These are phyloP conservation scores for Crithidia expoeki DNA, from an alignment of 208 protist genomes.

Conservation along the genomic window DNA sequence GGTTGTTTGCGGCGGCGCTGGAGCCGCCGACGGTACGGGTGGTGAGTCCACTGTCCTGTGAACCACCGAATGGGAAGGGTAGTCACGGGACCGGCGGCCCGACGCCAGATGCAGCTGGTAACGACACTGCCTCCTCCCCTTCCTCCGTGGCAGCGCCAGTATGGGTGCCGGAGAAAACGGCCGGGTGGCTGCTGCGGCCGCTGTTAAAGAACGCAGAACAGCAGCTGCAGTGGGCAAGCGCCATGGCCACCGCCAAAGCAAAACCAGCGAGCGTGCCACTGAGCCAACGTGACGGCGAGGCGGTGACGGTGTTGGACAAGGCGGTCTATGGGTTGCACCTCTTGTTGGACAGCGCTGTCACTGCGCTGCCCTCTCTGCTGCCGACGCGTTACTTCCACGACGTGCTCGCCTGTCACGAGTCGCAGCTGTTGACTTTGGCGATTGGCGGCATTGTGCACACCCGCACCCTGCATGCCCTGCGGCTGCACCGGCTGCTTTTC, in stretches of 20 bases:
- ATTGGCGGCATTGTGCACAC: constrained; percentile 48
- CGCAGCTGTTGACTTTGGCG: constrained; percentile 39
- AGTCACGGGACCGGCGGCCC: background rate
- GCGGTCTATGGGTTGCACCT: constrained; percentile 37
- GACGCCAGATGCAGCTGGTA: no score
- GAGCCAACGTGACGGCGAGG: background rate
- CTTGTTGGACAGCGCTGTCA: constrained; percentile 37
- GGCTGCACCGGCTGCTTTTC: constrained; percentile 59
- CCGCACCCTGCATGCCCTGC: constrained; percentile 28
- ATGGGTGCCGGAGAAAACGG: constrained; percentile 14
- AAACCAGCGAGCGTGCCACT: background rate
- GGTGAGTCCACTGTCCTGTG: constrained; percentile 1
- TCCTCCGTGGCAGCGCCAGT: background rate
- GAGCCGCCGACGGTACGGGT: constrained; percentile 38
- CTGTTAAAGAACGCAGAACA: constrained; percentile 58
- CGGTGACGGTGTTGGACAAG: constrained; percentile 37
- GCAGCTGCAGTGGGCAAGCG: constrained; percentile 47
- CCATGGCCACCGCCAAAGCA: constrained; percentile 30
- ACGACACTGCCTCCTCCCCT: background rate
- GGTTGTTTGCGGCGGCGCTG: constrained; percentile 45
- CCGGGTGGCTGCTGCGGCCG: constrained; percentile 59
- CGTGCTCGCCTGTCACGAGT: constrained; percentile 50
- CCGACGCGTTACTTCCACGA: constrained; percentile 52
- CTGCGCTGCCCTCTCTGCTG: constrained; percentile 40
- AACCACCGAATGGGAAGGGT: background rate